Conservation (phyloP, 805 yeast species). For the Kluyveromyces lactis region DNA sequence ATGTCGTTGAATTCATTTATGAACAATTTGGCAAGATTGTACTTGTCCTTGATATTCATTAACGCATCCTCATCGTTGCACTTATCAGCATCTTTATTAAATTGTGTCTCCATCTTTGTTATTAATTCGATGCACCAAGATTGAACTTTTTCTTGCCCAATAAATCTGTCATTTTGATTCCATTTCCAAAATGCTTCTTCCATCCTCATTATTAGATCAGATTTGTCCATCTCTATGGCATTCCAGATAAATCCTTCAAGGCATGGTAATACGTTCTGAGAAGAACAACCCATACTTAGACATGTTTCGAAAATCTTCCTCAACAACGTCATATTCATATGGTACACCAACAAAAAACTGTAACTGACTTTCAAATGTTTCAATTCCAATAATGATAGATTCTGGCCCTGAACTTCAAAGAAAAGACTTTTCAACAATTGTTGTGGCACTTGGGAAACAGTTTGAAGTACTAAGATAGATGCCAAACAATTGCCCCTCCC, state of each 20-base stretch:
- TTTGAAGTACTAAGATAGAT: background rate
- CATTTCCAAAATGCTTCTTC: constrained; percentile 4
- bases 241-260: constrained; percentile 9
- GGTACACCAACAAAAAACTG: constrained; percentile 6
- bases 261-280: constrained; percentile 3
- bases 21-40: constrained; percentile 7
- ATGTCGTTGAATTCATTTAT: constrained; percentile 7
- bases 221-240: constrained; percentile 6
- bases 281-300: background rate
- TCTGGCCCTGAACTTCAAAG: constrained; percentile 1
- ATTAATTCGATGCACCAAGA: constrained; percentile 1
- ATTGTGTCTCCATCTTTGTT: background rate
- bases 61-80: constrained; percentile 1
- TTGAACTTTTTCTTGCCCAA: background rate
- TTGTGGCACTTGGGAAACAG: background rate
- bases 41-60: constrained; percentile 4
- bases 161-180: background rate
- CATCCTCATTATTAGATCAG: constrained; percentile 7
- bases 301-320: constrained; percentile 6
- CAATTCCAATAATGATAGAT: background rate
- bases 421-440: constrained; percentile 2
- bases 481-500: constrained; percentile 1
- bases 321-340: constrained; percentile 5
- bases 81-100: background rate
- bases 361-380: constrained; percentile 6